Conservation (phyloP, 2,329 filamentous ascomycete genomes). For the Cladosporium sphaerospermum region DNA sequence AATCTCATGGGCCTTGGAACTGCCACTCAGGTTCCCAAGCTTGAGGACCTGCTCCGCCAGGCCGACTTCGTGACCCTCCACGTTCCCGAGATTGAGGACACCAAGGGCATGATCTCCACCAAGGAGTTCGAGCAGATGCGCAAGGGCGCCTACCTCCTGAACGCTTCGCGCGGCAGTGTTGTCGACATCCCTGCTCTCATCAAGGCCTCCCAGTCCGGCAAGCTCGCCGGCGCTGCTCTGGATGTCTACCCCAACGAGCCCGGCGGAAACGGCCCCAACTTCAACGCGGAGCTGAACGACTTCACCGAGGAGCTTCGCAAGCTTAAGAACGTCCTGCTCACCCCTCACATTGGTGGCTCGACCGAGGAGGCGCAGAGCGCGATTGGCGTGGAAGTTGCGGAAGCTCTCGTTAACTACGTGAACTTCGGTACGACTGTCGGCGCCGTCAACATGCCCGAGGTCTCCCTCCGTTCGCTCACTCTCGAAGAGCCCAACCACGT, state of each 20-base stretch:
- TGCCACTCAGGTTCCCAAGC: constrained; percentile 70
- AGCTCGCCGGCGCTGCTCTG: constrained; percentile 87
- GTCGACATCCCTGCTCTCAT: constrained; percentile 91
- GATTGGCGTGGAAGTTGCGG: constrained; percentile 87
- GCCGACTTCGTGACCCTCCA: constrained; percentile 93
- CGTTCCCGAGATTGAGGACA: constrained; percentile 89
- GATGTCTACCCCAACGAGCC: constrained; percentile 96
- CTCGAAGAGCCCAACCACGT: constrained; percentile 84
- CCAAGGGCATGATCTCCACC: constrained; percentile 82
- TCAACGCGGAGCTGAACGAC: constrained; percentile 72
- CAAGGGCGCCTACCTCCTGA: constrained; percentile 86
- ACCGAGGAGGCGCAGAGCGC: constrained; percentile 96
- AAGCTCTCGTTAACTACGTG: constrained; percentile 86
- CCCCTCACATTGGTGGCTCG: constrained; percentile 93
- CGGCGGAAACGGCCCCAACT: constrained; percentile 89
- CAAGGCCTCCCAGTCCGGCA: constrained; percentile 76
- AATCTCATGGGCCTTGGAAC: constrained; percentile 93
- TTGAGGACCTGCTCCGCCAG: constrained; percentile 68
- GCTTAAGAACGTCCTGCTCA: constrained; percentile 88
- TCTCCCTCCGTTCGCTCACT: constrained; percentile 81
- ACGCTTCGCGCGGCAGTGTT: constrained; percentile 87
- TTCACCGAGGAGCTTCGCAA: constrained; percentile 82
- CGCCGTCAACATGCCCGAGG: constrained; percentile 95
- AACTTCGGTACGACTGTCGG: constrained; percentile 89
- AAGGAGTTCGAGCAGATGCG: constrained; percentile 84